A percentile compares a stretch with the other conserved stretches of the same genome.
Evolutionary conservation across 1,284 basidiomycete species (phyloP).

Genomic region (Apiotrichum akiyoshidainum): DNA sequence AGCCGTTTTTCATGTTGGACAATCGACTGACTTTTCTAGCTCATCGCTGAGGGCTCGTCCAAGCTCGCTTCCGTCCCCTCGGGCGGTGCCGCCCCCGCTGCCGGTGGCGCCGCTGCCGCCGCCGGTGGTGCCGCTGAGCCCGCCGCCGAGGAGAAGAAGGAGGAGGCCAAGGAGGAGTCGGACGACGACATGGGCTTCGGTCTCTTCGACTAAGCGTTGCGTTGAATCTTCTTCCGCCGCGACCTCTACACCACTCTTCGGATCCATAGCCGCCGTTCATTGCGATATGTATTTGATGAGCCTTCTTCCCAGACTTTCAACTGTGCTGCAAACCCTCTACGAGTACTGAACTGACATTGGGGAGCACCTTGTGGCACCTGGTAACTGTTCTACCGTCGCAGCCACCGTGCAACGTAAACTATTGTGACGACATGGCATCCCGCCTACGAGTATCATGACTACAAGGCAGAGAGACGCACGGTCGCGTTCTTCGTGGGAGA

Average conservation of each 20-base stretch:
- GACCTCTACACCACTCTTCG: neutral
- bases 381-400: neutral
- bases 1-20: neutral
- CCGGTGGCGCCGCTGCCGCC: slow-evolving; percentile 46
- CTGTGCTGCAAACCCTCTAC: neutral
- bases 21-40: slow-evolving; percentile 49
- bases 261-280: neutral
- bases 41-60: slow-evolving; percentile 87
- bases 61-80: slow-evolving; percentile 86
- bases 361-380: no score
- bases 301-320: neutral
- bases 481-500: no score
- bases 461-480: no score
- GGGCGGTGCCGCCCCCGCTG: slow-evolving; percentile 46
- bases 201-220: slow-evolving; percentile 75
- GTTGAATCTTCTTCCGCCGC: slow-evolving; percentile 1
- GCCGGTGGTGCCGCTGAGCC: slow-evolving; percentile 63
- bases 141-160: slow-evolving; percentile 63
- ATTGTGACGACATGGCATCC: slow-evolving; percentile 1
- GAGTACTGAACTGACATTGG: no score
- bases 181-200: slow-evolving; percentile 67
- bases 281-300: slow-evolving; percentile 10
- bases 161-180: slow-evolving; percentile 57
- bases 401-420: neutral
- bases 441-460: no score